These are phyloP conservation scores for Diaporthe sp. DNA, from an alignment of 2,329 filamentous ascomycete species.

Conservation along the genomic window DNA sequence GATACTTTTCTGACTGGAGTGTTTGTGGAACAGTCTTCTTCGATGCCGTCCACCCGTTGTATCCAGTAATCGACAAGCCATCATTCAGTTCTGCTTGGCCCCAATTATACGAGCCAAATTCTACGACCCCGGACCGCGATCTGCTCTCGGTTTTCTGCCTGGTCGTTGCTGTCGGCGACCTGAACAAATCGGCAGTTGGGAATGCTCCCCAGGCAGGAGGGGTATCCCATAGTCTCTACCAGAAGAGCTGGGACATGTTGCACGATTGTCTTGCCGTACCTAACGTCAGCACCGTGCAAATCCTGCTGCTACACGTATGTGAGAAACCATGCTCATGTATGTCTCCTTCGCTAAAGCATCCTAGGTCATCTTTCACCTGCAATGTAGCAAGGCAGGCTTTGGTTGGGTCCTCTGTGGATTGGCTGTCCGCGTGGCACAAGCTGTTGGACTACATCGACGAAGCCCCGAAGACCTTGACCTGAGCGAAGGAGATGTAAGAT, in stretches of 20 bases:
- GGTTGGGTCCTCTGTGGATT: not conserved
- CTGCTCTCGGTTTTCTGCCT: not conserved
- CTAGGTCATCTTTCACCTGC: not conserved
- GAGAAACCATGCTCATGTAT: not conserved
- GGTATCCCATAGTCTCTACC: not conserved
- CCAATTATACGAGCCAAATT: not conserved
- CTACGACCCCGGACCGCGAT: not conserved
- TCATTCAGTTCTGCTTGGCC: not conserved
- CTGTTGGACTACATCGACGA: not conserved
- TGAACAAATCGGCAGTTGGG: not conserved
- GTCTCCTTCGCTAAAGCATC: not conserved
- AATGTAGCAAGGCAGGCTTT: not conserved
- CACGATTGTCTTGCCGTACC: not conserved
- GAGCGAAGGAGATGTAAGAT: not conserved
- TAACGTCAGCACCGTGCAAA: not conserved
- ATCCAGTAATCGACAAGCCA: not conserved
- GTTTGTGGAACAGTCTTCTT: not conserved
- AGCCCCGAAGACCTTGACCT: not conserved
- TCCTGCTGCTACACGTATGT: not conserved
- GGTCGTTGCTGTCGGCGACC: not conserved
- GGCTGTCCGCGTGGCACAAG: conserved; percentile 9
- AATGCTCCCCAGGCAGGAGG: not conserved
- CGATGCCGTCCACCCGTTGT: not conserved
- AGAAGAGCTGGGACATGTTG: not conserved
- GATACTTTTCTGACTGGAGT: not conserved